Conservation (phyloP, 257 asterid genomes). For the Fraxinus excelsior region DNA sequence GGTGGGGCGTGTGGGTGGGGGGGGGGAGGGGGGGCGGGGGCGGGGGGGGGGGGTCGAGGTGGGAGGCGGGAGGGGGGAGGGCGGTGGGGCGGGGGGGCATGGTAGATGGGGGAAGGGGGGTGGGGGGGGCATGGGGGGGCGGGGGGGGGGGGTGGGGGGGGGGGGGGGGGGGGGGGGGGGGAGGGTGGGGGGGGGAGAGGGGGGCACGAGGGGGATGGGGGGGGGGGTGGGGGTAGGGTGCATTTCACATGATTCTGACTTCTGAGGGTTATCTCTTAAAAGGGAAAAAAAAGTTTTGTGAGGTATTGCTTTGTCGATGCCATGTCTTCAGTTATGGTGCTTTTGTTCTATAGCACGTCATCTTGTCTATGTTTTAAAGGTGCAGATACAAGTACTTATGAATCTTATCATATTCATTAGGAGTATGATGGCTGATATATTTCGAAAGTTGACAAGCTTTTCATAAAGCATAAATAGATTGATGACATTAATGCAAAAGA, state of each 20-base stretch:
- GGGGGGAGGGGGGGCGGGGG: no score
- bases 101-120: no score
- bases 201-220: no score
- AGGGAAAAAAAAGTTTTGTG: neutral
- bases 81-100: no score
- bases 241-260: neutral
- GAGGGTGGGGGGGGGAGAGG: no score
- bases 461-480: constrained; percentile 1
- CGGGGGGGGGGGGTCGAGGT: no score
- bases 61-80: no score
- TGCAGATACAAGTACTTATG: neutral
- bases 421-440: constrained; percentile 16
- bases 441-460: constrained; percentile 13
- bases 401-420: constrained; percentile 8
- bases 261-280: neutral
- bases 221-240: no score
- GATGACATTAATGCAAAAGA: constrained; percentile 9
- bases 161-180: no score
- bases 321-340: neutral
- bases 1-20: no score
- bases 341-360: neutral
- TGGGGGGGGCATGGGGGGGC: no score
- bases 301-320: neutral
- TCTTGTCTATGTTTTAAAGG: neutral
- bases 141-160: no score